Percentiles rank a stretch among this genome's conserved stretches.
These are phyloP conservation scores for Gymnopus androsaceus DNA, from an alignment of 1,284 basidiomycete genomes.

Conservation along the genomic window DNA sequence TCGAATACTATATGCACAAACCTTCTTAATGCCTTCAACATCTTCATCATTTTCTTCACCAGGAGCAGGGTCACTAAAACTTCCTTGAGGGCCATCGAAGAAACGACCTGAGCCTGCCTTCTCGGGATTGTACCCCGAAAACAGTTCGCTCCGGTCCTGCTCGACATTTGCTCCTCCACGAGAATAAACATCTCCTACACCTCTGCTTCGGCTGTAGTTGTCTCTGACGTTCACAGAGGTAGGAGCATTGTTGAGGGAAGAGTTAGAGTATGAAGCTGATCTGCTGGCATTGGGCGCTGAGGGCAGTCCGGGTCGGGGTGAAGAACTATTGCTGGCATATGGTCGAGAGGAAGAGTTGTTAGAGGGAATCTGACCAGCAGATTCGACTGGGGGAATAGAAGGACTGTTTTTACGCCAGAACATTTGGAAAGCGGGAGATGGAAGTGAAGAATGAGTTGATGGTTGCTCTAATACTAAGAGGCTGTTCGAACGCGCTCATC, in stretches of 20 bases:
- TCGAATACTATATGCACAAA: no score
- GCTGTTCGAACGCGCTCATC: background rate
- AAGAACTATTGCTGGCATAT: background rate
- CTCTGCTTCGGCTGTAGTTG: constrained; percentile 52
- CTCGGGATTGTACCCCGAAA: constrained; percentile 68
- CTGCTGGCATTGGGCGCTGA: background rate
- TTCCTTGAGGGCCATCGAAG: constrained; percentile 48
- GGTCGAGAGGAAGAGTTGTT: background rate
- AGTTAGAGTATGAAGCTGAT: background rate
- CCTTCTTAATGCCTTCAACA: constrained; percentile 95
- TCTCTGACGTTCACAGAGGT: constrained; percentile 32
- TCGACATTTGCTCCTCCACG: constrained; percentile 49
- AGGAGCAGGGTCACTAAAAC: constrained; percentile 43
- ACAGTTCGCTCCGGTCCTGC: constrained; percentile 73
- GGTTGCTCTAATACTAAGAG: background rate
- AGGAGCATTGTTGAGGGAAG: background rate
- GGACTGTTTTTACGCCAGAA: constrained; percentile 2
- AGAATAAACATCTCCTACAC: constrained; percentile 63
- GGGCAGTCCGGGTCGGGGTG: background rate
- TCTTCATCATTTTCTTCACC: constrained; percentile 94
- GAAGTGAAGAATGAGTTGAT: background rate
- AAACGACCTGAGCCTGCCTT: constrained; percentile 61
- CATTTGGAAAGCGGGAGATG: background rate
- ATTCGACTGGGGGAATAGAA: constrained; percentile 8
- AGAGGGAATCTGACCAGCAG: constrained; percentile 7